Conservation (phyloP, 83 land plant species). For the Diphasiastrum complanatum region DNA sequence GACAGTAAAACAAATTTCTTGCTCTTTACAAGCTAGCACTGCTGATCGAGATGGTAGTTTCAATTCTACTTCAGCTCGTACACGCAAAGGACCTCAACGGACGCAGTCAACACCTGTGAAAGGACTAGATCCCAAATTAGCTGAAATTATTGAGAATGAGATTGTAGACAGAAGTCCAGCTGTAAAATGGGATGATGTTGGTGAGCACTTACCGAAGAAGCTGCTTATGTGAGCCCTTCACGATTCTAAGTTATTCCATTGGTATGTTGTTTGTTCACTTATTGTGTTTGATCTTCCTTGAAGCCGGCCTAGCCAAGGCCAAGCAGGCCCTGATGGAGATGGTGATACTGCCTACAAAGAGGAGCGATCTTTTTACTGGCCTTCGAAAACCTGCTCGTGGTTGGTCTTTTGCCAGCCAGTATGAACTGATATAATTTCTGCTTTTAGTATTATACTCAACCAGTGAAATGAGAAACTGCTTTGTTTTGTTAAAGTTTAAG, state of each 20-base stretch:
- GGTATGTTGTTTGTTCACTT: constrained; percentile 2
- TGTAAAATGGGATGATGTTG: constrained; percentile 94
- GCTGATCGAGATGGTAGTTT: too few species aligned
- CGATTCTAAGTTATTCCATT: constrained; percentile 2
- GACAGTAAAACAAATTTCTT: too few species aligned
- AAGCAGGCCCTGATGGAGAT: constrained; percentile 90
- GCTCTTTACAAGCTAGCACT: too few species aligned
- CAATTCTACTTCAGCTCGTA: too few species aligned
- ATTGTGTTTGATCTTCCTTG: constrained; percentile 3
- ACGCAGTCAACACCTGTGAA: constrained; percentile 21
- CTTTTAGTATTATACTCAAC: too few species aligned
- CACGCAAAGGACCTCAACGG: too few species aligned
- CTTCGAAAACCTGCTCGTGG: constrained; percentile 90
- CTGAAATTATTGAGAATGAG: constrained; percentile 65
- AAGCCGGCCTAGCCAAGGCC: constrained; percentile 91
- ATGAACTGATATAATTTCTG: too few species aligned
- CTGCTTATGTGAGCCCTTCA: not conserved
- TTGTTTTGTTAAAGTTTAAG: too few species aligned
- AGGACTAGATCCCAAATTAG: constrained; percentile 62
- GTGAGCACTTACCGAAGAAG: constrained; percentile 27
- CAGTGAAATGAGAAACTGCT: too few species aligned
- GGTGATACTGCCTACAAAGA: constrained; percentile 82
- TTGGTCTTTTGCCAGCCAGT: not conserved
- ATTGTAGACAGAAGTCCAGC: constrained; percentile 85
- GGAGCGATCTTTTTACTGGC: constrained; percentile 88